Evolutionary conservation across 371 early-diverging fungal species (phyloP), one percentile per base, ranked within the genome.

Genomic region (Mortierella sp.): DNA sequence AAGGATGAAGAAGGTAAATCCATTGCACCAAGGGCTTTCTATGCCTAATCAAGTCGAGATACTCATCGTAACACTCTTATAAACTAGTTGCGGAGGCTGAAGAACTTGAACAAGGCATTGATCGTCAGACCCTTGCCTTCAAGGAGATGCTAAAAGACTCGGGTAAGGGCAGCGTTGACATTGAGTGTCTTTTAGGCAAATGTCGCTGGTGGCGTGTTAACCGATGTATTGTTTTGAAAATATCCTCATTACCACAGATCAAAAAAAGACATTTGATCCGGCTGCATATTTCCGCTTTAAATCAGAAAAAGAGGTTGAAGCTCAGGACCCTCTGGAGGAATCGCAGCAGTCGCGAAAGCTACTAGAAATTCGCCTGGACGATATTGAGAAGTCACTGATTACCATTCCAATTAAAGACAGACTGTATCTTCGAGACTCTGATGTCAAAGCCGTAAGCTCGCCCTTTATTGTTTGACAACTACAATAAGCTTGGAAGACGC

Each of bases 251-350:
- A 37, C 9, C 39, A 45, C 52, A 79, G 80, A 79, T 49, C 80
- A 79, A 32, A 79, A 71, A 43, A 74, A 75, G 59, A 72, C 80
- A 37, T 80, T 80, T 45, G 80, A 80, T 54, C 80, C 75, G 18
- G 75, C 80, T 6, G 75, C 80, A 22, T 80, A 80, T 61, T 75
- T 80, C 57, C 75, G 75, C 28, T 80, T 80, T 72, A 80, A 80
- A 28, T 75, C 80, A 18, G 80, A 80, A 24, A 75, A 80, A 69
- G 80, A 75, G 12, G 72, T 80, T 10, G 80, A 80, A 32, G 40
- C 62, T 11, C 74, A 67, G 52, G 75, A 75, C 45, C 62, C 68
- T 54, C 24, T 62, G 32, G 80, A 75, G 32, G 75, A 80, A 35
- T 64, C 72, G 1, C 80, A 80, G 20, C 75, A 75, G 62, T 58